phyloP scores from a whole-genome alignment of 768 basidiomycete genomes.

The Mycena maculata region DNA sequence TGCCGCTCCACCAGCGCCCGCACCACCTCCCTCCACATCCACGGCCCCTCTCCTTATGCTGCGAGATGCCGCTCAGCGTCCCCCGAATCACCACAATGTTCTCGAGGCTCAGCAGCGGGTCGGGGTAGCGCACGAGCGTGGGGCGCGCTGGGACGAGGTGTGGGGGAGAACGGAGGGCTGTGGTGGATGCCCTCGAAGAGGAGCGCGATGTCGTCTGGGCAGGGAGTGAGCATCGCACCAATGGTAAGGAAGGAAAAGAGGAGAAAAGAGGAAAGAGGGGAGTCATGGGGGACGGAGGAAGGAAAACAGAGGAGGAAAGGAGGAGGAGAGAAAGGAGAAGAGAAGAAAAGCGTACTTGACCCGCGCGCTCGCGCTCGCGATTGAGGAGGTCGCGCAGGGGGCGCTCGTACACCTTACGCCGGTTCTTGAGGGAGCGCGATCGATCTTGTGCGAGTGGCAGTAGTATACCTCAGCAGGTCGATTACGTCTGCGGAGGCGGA shows the following conservation, averaged over 20 bases:
- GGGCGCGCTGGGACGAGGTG: constrained; percentile 81
- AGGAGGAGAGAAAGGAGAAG: too few species aligned
- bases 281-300: too few species aligned
- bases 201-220: constrained; percentile 83
- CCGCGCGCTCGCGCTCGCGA: constrained; percentile 77
- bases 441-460: constrained; percentile 79
- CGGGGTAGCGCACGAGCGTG: constrained; percentile 77
- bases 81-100: constrained; percentile 86
- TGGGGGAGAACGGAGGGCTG: constrained; percentile 78
- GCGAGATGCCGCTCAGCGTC: constrained; percentile 78
- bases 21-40: constrained; percentile 60
- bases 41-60: constrained; percentile 47
- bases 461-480: constrained; percentile 90
- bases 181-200: constrained; percentile 91
- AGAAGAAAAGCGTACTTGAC: constrained; percentile 54
- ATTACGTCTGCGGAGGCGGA: constrained; percentile 96
- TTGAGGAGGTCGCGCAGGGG: constrained; percentile 81
- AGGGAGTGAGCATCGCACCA: too few species aligned
- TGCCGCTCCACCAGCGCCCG: constrained; percentile 68
- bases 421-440: constrained; percentile 84
- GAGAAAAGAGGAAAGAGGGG: too few species aligned
- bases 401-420: constrained; percentile 85
- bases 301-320: too few species aligned
- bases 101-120: constrained; percentile 69
- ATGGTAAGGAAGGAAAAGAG: too few species aligned